A percentile compares a stretch with the other conserved stretches of the same genome.
phyloP scores from a whole-genome alignment of 2,329 filamentous ascomycete genomes.

The Parastagonospora avenae region DNA sequence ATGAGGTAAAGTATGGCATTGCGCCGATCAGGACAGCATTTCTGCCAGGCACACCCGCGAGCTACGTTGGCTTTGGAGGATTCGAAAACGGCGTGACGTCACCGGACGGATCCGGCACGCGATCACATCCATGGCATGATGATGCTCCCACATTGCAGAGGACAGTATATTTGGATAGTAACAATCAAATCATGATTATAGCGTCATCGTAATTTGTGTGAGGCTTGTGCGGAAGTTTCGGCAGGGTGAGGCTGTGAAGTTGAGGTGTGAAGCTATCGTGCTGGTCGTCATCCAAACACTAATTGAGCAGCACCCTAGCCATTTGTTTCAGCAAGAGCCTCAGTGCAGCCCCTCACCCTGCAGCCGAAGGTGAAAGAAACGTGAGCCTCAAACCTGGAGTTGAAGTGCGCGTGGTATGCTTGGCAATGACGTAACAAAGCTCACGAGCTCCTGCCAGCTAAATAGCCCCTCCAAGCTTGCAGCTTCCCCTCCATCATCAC shows the following conservation, averaged over 20 bases:
- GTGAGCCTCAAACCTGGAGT: conserved; percentile 4
- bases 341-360: conserved; percentile 8
- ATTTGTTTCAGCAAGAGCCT: conserved; percentile 23
- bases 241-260: neutral
- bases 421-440: conserved; percentile 43
- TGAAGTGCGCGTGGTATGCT: conserved; percentile 11
- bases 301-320: neutral
- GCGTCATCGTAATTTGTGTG: conserved; percentile 10
- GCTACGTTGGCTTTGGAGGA: conserved; percentile 20
- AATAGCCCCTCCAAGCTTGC: conserved; percentile 40
- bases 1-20: conserved; percentile 7
- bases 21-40: conserved; percentile 28
- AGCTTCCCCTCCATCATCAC: conserved; percentile 22
- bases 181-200: conserved; percentile 17
- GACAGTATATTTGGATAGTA: conserved; percentile 27
- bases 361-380: conserved; percentile 1
- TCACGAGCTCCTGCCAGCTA: conserved; percentile 27
- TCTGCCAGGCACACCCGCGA: conserved; percentile 46
- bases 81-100: conserved; percentile 29
- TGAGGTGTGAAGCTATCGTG: conserved; percentile 9
- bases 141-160: conserved; percentile 13
- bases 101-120: conserved; percentile 22
- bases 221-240: conserved; percentile 1
- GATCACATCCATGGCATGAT: conserved; percentile 8
- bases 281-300: neutral